Evolutionary conservation across 2,329 filamentous ascomycete genomes (phyloP).

Genomic region (Verticillium zaregamsianum): DNA sequence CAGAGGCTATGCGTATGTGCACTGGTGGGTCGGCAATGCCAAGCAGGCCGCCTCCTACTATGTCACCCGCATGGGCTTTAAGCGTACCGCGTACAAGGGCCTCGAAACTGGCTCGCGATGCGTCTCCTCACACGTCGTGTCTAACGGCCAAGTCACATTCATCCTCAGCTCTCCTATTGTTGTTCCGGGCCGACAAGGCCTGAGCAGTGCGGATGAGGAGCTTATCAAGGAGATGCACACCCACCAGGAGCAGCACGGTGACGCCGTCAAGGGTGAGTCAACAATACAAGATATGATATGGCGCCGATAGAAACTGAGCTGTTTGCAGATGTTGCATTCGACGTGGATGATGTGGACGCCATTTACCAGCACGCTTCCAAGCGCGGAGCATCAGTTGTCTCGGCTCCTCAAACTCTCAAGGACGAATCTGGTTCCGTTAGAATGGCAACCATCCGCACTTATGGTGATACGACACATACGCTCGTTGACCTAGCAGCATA

Average conservation of each 20-base stretch:
- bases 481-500: constrained; percentile 72
- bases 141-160: constrained; percentile 72
- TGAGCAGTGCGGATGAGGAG: constrained; percentile 57
- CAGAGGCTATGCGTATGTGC: constrained; percentile 92
- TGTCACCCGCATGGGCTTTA: constrained; percentile 81
- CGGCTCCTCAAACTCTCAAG: too few relatives aligned
- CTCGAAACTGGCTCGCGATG: constrained; percentile 82
- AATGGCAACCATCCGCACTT: constrained; percentile 80
- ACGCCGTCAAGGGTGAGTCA: constrained; percentile 92
- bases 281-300: too few relatives aligned
- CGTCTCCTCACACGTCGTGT: constrained; percentile 79
- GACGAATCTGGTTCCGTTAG: constrained; percentile 66
- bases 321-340: constrained; percentile 94
- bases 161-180: constrained; percentile 75
- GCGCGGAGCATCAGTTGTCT: constrained; percentile 52
- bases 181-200: constrained; percentile 54
- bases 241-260: constrained; percentile 86
- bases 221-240: constrained; percentile 72
- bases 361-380: constrained; percentile 68
- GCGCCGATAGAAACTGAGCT: too few relatives aligned
- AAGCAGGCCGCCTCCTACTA: constrained; percentile 93
- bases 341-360: constrained; percentile 82
- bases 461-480: constrained; percentile 93
- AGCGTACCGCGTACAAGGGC: constrained; percentile 75
- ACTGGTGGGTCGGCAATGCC: constrained; percentile 95